phyloP scores from a whole-genome alignment of 1,284 basidiomycete species.

The Ceratobasidium sp. region DNA sequence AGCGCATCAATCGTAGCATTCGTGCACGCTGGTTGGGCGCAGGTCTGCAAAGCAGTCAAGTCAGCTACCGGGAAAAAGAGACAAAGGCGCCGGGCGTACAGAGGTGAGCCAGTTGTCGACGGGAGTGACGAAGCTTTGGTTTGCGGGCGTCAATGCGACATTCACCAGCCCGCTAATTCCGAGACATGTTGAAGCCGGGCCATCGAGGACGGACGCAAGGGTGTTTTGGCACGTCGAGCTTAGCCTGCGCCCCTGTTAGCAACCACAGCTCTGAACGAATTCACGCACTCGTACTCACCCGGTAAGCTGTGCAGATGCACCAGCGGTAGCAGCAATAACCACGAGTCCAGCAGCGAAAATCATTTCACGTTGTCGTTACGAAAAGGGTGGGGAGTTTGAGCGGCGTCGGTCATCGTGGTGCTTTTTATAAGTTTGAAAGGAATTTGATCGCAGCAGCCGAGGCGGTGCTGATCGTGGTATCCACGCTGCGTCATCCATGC shows the following conservation, averaged over 20 bases:
- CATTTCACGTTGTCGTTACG: too few relatives aligned
- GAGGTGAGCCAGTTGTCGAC: slow-evolving; percentile 24
- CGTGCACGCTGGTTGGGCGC: slow-evolving; percentile 17
- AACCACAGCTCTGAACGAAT: too few relatives aligned
- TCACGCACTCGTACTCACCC: too few relatives aligned
- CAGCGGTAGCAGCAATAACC: too few relatives aligned
- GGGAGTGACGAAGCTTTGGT: slow-evolving; percentile 26
- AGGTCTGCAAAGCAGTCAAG: background rate
- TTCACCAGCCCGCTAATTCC: slow-evolving; percentile 15
- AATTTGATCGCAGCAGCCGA: too few relatives aligned
- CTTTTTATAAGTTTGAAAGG: too few relatives aligned
- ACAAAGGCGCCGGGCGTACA: background rate
- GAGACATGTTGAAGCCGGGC: slow-evolving; percentile 31
- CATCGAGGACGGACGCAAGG: background rate
- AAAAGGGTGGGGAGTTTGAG: too few relatives aligned
- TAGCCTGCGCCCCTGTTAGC: background rate
- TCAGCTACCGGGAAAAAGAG: background rate
- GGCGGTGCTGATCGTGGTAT: too few relatives aligned
- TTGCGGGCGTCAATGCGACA: slow-evolving; percentile 5
- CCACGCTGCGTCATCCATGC: too few relatives aligned
- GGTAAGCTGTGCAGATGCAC: too few relatives aligned
- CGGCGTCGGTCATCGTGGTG: too few relatives aligned
- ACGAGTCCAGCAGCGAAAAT: too few relatives aligned
- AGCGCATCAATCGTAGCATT: background rate
- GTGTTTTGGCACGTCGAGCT: slow-evolving; percentile 22